Evolutionary conservation across 441 rosid species (phyloP).

Genomic region (Croton setiger): DNA sequence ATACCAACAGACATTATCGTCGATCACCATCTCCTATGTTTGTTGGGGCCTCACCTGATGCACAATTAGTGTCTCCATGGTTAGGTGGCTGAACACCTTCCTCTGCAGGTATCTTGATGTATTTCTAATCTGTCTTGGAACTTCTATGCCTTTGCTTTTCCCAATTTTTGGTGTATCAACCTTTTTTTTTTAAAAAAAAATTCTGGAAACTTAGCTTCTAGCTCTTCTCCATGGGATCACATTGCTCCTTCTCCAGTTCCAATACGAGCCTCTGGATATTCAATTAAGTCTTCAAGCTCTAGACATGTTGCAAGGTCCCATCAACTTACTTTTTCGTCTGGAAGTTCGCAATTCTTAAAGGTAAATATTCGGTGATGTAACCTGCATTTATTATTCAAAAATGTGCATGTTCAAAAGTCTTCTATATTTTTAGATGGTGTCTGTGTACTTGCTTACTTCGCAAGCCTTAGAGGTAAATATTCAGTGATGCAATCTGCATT

Average conservation of each 20-base stretch:
- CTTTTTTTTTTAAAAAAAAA: no score
- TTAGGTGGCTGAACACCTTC: constrained; percentile 63
- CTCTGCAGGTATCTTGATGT: constrained; percentile 46
- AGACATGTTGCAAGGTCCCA: constrained; percentile 57
- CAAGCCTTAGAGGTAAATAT: constrained; percentile 50
- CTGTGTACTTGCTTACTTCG: constrained; percentile 23
- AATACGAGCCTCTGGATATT: constrained; percentile 87
- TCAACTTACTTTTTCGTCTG: constrained; percentile 48
- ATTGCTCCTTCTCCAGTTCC: constrained; percentile 95
- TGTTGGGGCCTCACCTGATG: constrained; percentile 91
- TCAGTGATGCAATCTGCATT: constrained; percentile 1
- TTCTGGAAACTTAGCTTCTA: constrained; percentile 37
- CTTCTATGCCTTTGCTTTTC: constrained; percentile 9
- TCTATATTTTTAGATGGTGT: background rate
- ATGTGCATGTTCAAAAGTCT: background rate
- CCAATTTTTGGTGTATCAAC: constrained; percentile 1
- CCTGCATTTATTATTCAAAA: background rate
- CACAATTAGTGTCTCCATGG: constrained; percentile 94
- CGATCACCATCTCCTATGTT: constrained; percentile 94
- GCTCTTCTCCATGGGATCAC: constrained; percentile 93
- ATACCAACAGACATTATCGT: constrained; percentile 46
- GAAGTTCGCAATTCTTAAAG: constrained; percentile 43
- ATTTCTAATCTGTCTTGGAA: constrained; percentile 7
- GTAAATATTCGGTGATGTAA: constrained; percentile 31
- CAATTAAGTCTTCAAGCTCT: constrained; percentile 62